Evolutionary conservation across 1,139 yeast species (phyloP).

Genomic region (Suhomyces wounanorum): DNA sequence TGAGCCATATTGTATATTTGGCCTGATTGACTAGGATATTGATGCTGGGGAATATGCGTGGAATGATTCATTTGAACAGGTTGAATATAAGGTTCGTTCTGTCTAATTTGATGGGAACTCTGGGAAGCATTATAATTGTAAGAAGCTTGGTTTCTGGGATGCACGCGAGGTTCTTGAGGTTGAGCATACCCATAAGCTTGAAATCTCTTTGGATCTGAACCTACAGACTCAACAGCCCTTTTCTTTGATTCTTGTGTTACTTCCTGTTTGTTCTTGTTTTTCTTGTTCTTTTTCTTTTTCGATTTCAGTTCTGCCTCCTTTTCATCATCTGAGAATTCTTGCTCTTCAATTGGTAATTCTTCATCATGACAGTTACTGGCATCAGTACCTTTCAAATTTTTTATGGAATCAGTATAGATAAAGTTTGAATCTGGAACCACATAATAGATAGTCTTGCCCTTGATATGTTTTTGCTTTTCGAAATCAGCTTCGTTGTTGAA

Average conservation of each 20-base stretch:
- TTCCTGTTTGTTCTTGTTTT: conserved; percentile 25
- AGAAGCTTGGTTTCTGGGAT: conserved; percentile 5
- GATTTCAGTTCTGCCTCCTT: conserved; percentile 54
- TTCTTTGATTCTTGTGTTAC: conserved; percentile 18
- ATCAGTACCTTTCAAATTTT: conserved; percentile 79
- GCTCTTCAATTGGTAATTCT: conserved; percentile 89
- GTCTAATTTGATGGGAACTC: conserved; percentile 13
- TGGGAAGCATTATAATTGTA: conserved; percentile 7
- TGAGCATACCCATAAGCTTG: conserved; percentile 30
- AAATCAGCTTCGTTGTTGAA: conserved; percentile 59
- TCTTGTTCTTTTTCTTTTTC: conserved; percentile 32
- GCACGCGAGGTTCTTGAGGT: conserved; percentile 14
- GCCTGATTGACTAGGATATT: neutral
- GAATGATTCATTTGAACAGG: neutral
- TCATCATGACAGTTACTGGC: conserved; percentile 96
- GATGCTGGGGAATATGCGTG: neutral
- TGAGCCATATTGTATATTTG: neutral
- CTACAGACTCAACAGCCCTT: conserved; percentile 11
- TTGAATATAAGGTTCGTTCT: neutral
- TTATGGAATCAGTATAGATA: conserved; percentile 72
- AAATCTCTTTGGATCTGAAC: conserved; percentile 17
- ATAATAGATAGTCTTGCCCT: conserved; percentile 66
- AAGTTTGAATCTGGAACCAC: conserved; percentile 83
- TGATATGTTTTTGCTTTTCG: conserved; percentile 41
- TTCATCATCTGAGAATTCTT: conserved; percentile 94